A percentile compares a stretch with the other conserved stretches of the same genome.
Conservation (phyloP, 306 rosid species). For the Glycyrrhiza uralensis region DNA sequence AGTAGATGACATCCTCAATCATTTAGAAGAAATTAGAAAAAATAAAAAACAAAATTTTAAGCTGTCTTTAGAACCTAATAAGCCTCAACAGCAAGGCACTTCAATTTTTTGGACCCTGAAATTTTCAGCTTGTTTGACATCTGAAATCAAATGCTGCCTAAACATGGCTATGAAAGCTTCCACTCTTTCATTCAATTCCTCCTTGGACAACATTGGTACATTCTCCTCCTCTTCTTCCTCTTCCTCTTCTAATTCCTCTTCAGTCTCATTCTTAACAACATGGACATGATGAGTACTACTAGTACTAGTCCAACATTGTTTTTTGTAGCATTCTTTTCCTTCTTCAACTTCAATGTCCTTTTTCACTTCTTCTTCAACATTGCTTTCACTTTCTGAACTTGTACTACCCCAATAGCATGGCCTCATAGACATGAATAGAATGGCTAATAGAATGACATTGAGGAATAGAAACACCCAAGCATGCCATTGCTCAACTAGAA, state of each 20-base stretch:
- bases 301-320: slow-evolving; percentile 18
- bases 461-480: slow-evolving; percentile 77
- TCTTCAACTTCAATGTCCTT: slow-evolving; percentile 32
- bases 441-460: slow-evolving; percentile 72
- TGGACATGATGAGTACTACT: background rate
- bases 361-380: slow-evolving; percentile 17
- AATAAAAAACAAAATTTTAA: slow-evolving; percentile 23
- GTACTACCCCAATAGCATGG: slow-evolving; percentile 8
- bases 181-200: slow-evolving; percentile 83
- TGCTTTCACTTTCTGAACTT: slow-evolving; percentile 13
- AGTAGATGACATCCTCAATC: slow-evolving; percentile 8
- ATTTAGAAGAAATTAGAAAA: background rate
- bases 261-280: slow-evolving; percentile 25
- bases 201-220: slow-evolving; percentile 55
- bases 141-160: slow-evolving; percentile 75
- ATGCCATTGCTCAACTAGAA: slow-evolving; percentile 76
- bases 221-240: slow-evolving; percentile 31
- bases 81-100: slow-evolving; percentile 38
- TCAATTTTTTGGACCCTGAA: slow-evolving; percentile 26
- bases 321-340: slow-evolving; percentile 16
- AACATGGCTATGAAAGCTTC: slow-evolving; percentile 97
- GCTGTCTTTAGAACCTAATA: background rate
- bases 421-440: slow-evolving; percentile 66
- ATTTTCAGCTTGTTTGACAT: slow-evolving; percentile 50
- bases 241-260: slow-evolving; percentile 15